A percentile compares a stretch with the other conserved stretches of the same genome.
Evolutionary conservation across 768 basidiomycete species (phyloP).

Genomic region (Leccinellum luteum): DNA sequence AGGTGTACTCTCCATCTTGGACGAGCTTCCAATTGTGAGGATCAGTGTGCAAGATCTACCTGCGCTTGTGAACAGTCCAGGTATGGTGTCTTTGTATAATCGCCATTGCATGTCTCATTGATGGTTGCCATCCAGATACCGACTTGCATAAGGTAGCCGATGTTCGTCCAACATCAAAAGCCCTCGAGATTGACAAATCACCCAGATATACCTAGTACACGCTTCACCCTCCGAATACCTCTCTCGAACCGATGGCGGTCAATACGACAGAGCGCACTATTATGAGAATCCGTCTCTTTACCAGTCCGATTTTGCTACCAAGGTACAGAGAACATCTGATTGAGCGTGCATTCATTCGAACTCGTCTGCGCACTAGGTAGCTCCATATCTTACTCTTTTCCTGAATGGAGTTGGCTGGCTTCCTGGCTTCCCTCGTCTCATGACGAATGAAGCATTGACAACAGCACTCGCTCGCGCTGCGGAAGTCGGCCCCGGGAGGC

Average conservation of each 20-base stretch:
- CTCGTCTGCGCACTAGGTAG: conserved; percentile 48
- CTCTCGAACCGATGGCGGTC: conserved; percentile 47
- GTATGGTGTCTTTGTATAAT: conserved; percentile 33
- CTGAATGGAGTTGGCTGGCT: conserved; percentile 89
- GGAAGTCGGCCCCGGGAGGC: conserved; percentile 51
- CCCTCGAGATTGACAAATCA: background rate
- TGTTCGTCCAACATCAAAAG: background rate
- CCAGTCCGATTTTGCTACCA: conserved; percentile 62
- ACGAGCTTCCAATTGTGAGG: conserved; percentile 63
- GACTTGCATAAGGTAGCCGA: conserved; percentile 52
- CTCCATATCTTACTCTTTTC: conserved; percentile 81
- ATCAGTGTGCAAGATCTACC: conserved; percentile 58
- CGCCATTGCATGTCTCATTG: background rate
- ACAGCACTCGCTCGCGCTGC: conserved; percentile 48
- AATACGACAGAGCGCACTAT: conserved; percentile 67
- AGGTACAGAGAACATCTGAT: conserved; percentile 39
- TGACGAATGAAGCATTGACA: conserved; percentile 63
- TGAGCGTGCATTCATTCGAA: background rate
- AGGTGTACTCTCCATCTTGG: conserved; percentile 71
- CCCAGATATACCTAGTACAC: conserved; percentile 75
- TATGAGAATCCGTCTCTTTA: conserved; percentile 69
- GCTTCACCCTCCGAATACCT: conserved; percentile 70
- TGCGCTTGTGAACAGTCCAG: conserved; percentile 48
- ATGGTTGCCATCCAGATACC: conserved; percentile 38
- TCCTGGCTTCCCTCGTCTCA: conserved; percentile 71